Percentiles rank a stretch among this genome's conserved stretches.
Evolutionary conservation across 768 basidiomycete genomes (phyloP).

Genomic region (Lactarius trivialis): DNA sequence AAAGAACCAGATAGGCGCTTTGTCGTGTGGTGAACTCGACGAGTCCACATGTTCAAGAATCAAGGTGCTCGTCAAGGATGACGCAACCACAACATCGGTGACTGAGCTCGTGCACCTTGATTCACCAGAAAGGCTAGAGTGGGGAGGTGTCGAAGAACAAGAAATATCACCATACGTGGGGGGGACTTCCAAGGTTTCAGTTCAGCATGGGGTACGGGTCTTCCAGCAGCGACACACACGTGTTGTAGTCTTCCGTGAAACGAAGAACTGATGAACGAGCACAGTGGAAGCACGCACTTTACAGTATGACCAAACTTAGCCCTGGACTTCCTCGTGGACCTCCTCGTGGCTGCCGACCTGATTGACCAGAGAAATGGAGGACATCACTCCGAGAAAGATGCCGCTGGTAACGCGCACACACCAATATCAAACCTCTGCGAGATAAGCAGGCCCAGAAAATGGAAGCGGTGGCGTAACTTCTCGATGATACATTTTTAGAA

Average conservation of each 20-base stretch:
- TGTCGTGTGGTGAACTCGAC: not conserved
- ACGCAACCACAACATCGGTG: not conserved
- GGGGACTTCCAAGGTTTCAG: not conserved
- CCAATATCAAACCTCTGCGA: too few relatives aligned
- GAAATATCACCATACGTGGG: not conserved
- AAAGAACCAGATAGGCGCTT: not conserved
- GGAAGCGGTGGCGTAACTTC: not conserved
- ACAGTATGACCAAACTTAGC: not conserved
- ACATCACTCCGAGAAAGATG: too few relatives aligned
- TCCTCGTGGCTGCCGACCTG: too few relatives aligned
- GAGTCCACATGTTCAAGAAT: not conserved
- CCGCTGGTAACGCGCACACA: too few relatives aligned
- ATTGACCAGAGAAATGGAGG: too few relatives aligned
- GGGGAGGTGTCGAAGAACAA: not conserved
- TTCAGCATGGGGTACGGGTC: not conserved
- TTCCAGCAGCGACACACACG: not conserved
- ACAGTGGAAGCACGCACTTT: not conserved
- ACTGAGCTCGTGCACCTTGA: not conserved
- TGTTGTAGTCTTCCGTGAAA: not conserved
- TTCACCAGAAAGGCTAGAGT: not conserved
- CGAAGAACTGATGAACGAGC: not conserved
- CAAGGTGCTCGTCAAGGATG: not conserved
- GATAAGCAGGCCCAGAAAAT: not conserved
- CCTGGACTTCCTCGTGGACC: not conserved
- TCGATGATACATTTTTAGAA: not conserved